These are phyloP conservation scores for Priceomyces castillae DNA, from an alignment of 805 yeast genomes.

Conservation along the genomic window DNA sequence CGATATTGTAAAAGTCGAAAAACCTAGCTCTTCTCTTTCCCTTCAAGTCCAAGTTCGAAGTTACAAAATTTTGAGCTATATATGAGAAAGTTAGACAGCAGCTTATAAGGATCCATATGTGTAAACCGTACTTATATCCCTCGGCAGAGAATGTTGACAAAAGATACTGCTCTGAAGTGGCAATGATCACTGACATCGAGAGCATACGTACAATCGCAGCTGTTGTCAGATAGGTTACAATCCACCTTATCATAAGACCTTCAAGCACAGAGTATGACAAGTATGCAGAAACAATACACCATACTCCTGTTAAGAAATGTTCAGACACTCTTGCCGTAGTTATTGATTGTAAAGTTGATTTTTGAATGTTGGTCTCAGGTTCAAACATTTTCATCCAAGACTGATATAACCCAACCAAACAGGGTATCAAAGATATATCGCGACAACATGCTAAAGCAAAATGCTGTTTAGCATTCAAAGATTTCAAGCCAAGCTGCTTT, in stretches of 20 bases:
- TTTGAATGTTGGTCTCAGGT: conserved; percentile 3
- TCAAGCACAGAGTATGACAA: conserved; percentile 81
- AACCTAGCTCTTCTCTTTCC: conserved; percentile 53
- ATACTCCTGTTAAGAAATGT: conserved; percentile 76
- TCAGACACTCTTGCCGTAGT: conserved; percentile 72
- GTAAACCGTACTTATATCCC: conserved; percentile 69
- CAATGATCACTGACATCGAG: conserved; percentile 72
- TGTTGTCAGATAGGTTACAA: conserved; percentile 80
- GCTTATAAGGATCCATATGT: conserved; percentile 89
- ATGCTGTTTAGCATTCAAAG: conserved; percentile 74
- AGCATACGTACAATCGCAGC: conserved; percentile 88
- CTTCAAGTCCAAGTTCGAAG: conserved; percentile 64
- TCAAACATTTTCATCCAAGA: conserved; percentile 40
- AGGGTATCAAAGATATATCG: conserved; percentile 70
- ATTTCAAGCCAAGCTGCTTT: conserved; percentile 64
- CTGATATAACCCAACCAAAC: conserved; percentile 51
- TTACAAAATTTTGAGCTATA: conserved; percentile 83
- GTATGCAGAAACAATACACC: conserved; percentile 90
- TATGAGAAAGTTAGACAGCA: conserved; percentile 78
- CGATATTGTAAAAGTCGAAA: conserved; percentile 82
- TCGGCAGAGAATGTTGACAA: conserved; percentile 64
- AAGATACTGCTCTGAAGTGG: conserved; percentile 66
- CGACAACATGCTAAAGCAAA: conserved; percentile 73
- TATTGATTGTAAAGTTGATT: conserved; percentile 20
- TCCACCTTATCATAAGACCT: conserved; percentile 91